Evolutionary conservation across 2,329 filamentous ascomycete genomes (phyloP).

Genomic region (Aspergillus felis): DNA sequence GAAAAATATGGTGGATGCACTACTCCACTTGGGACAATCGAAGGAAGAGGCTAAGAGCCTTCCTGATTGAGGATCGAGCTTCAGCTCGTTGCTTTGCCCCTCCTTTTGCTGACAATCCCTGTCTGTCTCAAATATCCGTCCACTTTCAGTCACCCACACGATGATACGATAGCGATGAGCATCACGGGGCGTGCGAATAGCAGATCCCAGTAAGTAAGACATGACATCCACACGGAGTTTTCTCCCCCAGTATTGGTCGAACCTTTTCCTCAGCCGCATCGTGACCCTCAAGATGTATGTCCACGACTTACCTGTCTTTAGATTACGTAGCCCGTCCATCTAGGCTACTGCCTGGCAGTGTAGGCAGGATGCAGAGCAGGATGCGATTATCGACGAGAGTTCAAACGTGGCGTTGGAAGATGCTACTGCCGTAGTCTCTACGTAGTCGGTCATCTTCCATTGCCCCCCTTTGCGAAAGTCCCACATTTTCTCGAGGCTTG

Average conservation of each 20-base stretch:
- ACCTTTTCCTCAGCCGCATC: neutral
- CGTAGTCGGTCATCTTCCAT: neutral
- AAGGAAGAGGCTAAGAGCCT: neutral
- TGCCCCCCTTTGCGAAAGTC: neutral
- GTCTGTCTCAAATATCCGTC: neutral
- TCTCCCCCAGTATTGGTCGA: neutral
- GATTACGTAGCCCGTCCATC: neutral
- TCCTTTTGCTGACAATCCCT: neutral
- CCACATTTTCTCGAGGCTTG: neutral
- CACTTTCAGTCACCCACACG: neutral
- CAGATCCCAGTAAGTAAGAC: neutral
- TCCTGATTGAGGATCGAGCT: neutral
- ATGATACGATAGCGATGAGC: neutral
- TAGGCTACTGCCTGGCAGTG: neutral
- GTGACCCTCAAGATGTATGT: neutral
- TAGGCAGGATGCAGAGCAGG: neutral
- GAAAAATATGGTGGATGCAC: neutral
- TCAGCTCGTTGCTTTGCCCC: neutral
- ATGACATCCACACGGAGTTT: neutral
- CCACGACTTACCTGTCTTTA: neutral
- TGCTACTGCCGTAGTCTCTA: neutral
- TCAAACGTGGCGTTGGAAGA: neutral
- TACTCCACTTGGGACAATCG: neutral
- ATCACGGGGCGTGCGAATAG: neutral
- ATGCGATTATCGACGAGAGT: neutral